A percentile compares a stretch with the other conserved stretches of the same genome.
phyloP scores from a whole-genome alignment of 2,329 filamentous ascomycete genomes.

The Epicoccum nigrum region DNA sequence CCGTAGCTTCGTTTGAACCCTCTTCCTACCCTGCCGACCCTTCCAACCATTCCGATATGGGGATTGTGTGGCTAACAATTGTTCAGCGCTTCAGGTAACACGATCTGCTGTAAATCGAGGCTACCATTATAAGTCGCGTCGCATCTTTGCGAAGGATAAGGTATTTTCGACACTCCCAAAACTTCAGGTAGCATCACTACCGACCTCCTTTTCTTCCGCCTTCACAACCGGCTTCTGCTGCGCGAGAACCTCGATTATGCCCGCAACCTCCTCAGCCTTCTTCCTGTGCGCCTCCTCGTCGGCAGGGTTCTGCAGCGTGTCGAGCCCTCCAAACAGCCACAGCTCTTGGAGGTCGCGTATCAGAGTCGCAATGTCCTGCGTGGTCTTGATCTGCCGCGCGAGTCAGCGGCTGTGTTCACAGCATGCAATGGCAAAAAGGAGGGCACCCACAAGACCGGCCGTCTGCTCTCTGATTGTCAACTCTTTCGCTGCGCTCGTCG shows the following conservation, averaged over 20 bases:
- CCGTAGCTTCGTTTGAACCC: no score
- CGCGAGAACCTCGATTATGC: conserved; percentile 23
- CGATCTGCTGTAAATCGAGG: not conserved
- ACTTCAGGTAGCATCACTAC: not conserved
- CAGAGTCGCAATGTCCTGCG: conserved; percentile 66
- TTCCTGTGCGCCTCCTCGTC: conserved; percentile 31
- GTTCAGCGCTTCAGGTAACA: no score
- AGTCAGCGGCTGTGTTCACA: not conserved
- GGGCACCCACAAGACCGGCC: conserved; percentile 58
- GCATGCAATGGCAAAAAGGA: not conserved
- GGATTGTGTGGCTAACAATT: no score
- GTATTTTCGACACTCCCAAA: not conserved
- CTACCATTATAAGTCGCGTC: not conserved
- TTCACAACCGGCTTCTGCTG: conserved; percentile 13
- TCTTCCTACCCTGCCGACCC: no score
- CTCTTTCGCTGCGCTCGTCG: conserved; percentile 62
- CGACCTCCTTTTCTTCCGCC: not conserved
- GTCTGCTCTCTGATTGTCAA: conserved; percentile 66
- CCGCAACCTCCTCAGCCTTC: conserved; percentile 23
- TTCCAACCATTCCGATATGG: no score
- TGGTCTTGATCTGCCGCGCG: conserved; percentile 57
- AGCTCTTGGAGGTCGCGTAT: conserved; percentile 69
- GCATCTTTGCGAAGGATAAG: no score
- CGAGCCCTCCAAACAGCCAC: conserved; percentile 70
- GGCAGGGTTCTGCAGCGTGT: conserved; percentile 54